phyloP scores from a whole-genome alignment of 192 early-diverging fungal genomes.

The Coemansia sp. region DNA sequence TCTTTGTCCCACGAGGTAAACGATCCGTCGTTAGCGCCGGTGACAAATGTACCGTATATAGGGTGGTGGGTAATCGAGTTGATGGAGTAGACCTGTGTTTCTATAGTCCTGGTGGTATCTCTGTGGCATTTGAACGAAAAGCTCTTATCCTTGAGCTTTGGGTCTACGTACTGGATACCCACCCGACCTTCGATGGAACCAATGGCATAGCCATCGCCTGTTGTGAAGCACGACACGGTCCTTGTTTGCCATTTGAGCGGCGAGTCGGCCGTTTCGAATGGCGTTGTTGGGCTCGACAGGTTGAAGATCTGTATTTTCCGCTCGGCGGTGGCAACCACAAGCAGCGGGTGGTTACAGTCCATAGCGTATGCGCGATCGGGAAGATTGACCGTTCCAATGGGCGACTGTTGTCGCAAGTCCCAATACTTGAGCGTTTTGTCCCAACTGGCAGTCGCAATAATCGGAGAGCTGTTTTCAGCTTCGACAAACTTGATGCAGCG shows the following conservation, averaged over 20 bases:
- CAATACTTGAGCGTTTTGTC: conserved; percentile 97
- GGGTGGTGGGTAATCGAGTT: conserved; percentile 51
- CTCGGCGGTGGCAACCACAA: conserved; percentile 94
- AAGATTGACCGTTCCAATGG: conserved; percentile 69
- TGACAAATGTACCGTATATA: conserved; percentile 82
- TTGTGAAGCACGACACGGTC: conserved; percentile 75
- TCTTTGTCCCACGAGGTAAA: conserved; percentile 96
- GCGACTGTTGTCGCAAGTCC: conserved; percentile 80
- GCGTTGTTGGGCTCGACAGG: conserved; percentile 70
- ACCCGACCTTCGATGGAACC: conserved; percentile 94
- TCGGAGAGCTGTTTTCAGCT: conserved; percentile 54
- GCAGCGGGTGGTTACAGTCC: conserved; percentile 74
- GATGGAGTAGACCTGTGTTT: conserved; percentile 64
- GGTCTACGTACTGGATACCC: conserved; percentile 89
- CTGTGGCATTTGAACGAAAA: conserved; percentile 96
- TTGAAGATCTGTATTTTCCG: conserved; percentile 79
- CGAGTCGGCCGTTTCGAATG: conserved; percentile 65
- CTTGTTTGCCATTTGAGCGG: conserved; percentile 65
- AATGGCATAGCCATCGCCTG: conserved; percentile 79
- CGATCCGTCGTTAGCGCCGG: conserved; percentile 81
- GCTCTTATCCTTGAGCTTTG: conserved; percentile 60
- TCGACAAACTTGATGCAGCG: conserved; percentile 77
- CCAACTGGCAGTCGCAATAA: conserved; percentile 90
- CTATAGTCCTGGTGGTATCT: conserved; percentile 64
- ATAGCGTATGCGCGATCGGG: conserved; percentile 90